Evolutionary conservation across 139 green algal species (phyloP), one percentile per base, ranked within the genome.

Genomic region (Zygnema circumcarinatum): DNA sequence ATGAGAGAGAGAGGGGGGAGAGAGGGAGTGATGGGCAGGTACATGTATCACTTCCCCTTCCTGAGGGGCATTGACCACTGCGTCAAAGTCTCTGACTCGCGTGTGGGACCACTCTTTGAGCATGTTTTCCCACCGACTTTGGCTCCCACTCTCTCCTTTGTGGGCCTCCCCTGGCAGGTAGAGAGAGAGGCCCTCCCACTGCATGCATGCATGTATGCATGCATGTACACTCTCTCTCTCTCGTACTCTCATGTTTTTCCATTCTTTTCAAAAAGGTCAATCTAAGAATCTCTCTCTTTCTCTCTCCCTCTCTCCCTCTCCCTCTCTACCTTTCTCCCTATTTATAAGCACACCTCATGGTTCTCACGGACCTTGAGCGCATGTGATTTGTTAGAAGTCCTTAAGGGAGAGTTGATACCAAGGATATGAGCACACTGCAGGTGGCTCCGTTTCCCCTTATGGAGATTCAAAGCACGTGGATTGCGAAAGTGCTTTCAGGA

Each of bases 131-230:
- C 92, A 0, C 88, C 90, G 2, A 41, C 62, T 0, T 31, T 93
- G 53, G 93, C 83, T 2, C 93, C 93, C 1, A 86, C 84, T 0
- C 87, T 96, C 38, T 92, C 93, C 38, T 96, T 97, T 73, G 83
- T 97, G 1, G 94, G 94, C 0, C 91, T 97, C 42, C 93, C 92
- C 0, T 97, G 92, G 91, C 95, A 95, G 80, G 84, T 94, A 25
- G n/a, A n/a, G n/a, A n/a, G n/a, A n/a, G n/a, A n/a, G n/a, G 82
- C 21, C 25, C 54, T 72, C 25, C 54, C 29, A 29, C 54, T 72
- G 54, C 29, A 25, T 72, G 54, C 54, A 72, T 72, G 54, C 54
- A 72, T 72, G 54, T 29, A 29, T 25, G 54, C 54, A n/a, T n/a
- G n/a, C n/a, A n/a, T n/a, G n/a, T n/a, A n/a, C n/a, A n/a, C n/a